phyloP scores from a whole-genome alignment of 75 land plant genomes.

The Cryptomeria japonica region DNA sequence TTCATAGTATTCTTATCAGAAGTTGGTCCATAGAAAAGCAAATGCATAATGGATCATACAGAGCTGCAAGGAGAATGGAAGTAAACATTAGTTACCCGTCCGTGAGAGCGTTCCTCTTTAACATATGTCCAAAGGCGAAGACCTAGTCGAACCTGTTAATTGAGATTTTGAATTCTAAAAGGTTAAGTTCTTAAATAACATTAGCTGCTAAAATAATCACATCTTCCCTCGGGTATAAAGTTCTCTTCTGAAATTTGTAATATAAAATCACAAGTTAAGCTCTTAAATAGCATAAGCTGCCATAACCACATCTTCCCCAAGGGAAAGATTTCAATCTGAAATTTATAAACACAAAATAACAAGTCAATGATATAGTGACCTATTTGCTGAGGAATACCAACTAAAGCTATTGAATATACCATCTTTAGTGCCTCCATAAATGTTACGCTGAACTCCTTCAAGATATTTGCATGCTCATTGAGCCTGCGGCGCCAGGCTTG shows the following conservation, averaged over 20 bases:
- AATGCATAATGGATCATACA: background rate
- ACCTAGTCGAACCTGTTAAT: constrained; percentile 72
- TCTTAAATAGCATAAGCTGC: background rate
- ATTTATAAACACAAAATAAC: background rate
- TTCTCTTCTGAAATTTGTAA: background rate
- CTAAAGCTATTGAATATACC: constrained; percentile 42
- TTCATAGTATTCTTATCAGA: background rate
- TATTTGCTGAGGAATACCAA: constrained; percentile 11
- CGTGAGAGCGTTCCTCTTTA: constrained; percentile 92
- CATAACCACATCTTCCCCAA: background rate
- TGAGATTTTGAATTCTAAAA: background rate
- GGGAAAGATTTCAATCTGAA: background rate
- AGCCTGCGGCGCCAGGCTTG: constrained; percentile 95
- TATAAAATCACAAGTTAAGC: background rate
- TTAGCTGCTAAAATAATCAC: background rate
- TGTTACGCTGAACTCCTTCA: constrained; percentile 90
- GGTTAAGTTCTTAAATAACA: background rate
- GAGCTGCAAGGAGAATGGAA: background rate
- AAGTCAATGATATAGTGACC: background rate
- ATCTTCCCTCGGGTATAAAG: background rate
- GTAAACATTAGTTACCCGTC: constrained; percentile 71
- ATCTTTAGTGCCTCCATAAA: constrained; percentile 88
- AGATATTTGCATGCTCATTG: constrained; percentile 82
- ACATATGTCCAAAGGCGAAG: constrained; percentile 91
- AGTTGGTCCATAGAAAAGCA: background rate